These are phyloP conservation scores for Cryptosporidium canis DNA, from an alignment of 169 alveolate species.

Conservation along the genomic window DNA sequence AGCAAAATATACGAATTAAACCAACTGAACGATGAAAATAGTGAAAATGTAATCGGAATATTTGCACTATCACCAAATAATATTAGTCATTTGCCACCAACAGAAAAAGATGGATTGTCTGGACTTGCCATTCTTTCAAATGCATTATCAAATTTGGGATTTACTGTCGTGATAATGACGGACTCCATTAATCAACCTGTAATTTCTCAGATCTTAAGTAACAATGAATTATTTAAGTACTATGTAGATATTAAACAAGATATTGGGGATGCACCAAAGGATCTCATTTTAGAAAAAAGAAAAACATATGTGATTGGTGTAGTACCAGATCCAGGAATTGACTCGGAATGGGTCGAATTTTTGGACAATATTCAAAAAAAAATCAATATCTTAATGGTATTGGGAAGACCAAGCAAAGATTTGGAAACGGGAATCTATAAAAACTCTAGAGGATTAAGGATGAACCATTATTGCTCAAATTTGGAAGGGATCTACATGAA, in stretches of 20 bases:
- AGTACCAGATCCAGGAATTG: constrained; percentile 68
- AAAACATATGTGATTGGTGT: constrained; percentile 61
- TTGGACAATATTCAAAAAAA: constrained; percentile 22
- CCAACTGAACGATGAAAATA: not conserved
- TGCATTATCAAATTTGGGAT: constrained; percentile 60
- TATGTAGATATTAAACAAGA: constrained; percentile 60
- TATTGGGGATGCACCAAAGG: constrained; percentile 60
- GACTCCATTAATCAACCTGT: constrained; percentile 69
- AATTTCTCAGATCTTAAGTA: not conserved
- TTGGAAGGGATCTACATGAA: constrained; percentile 28
- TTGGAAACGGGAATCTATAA: constrained; percentile 39
- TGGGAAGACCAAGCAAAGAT: constrained; percentile 55
- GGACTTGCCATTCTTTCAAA: constrained; percentile 44
- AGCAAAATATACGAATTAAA: not conserved
- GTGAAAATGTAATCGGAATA: constrained; percentile 16
- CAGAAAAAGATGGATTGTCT: constrained; percentile 56
- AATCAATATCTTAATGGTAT: constrained; percentile 1
- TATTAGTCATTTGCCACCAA: constrained; percentile 68
- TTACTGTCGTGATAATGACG: constrained; percentile 54
- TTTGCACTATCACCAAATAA: constrained; percentile 61
- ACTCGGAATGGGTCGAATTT: constrained; percentile 59
- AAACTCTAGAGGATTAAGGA: constrained; percentile 49
- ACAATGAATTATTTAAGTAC: constrained; percentile 5
- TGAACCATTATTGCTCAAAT: constrained; percentile 63
- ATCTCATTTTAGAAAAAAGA: constrained; percentile 10